Percentiles rank a stretch among this genome's conserved stretches.
Evolutionary conservation across 2,329 filamentous ascomycete species (phyloP).

Genomic region (Aspergillus piperis): DNA sequence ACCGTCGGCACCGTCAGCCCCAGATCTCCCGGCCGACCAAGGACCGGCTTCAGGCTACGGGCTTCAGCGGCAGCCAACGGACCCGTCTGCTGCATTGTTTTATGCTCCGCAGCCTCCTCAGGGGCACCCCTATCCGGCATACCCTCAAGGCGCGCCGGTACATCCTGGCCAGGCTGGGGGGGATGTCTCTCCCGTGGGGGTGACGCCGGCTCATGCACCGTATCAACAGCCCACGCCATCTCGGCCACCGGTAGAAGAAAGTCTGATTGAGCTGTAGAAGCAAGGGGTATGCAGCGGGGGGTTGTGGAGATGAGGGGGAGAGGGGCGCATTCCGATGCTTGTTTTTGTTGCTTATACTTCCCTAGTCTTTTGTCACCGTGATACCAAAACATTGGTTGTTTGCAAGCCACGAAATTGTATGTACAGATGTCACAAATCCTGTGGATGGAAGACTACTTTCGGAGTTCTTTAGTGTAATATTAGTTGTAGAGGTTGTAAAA

Average conservation of each 20-base stretch:
- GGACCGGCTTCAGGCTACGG: slow-evolving; percentile 20
- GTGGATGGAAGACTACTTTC: neutral
- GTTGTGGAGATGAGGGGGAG: neutral
- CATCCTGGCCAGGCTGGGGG: slow-evolving; percentile 20
- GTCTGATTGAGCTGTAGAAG: slow-evolving; percentile 33
- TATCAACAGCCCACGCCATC: slow-evolving; percentile 24
- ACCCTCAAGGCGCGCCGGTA: slow-evolving; percentile 15
- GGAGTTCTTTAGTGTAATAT: too few species aligned
- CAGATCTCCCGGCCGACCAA: slow-evolving; percentile 19
- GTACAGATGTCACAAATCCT: slow-evolving; percentile 6
- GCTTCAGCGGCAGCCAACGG: slow-evolving; percentile 19
- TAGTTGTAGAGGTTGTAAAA: too few species aligned
- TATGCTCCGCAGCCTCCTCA: slow-evolving; percentile 23
- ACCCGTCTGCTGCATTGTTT: slow-evolving; percentile 22
- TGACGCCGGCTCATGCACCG: slow-evolving; percentile 19
- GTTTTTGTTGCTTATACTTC: slow-evolving; percentile 13
- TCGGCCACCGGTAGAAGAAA: slow-evolving; percentile 32
- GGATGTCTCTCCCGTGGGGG: slow-evolving; percentile 22
- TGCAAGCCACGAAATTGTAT: slow-evolving; percentile 22
- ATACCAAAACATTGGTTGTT: slow-evolving; percentile 30
- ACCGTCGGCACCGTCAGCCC: slow-evolving; percentile 19
- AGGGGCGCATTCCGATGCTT: neutral
- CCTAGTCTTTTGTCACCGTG: slow-evolving; percentile 22
- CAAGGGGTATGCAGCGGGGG: neutral
- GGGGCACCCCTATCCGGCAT: slow-evolving; percentile 12